Evolutionary conservation across 768 basidiomycete species (phyloP).

Genomic region (Leccinellum rugosiceps): DNA sequence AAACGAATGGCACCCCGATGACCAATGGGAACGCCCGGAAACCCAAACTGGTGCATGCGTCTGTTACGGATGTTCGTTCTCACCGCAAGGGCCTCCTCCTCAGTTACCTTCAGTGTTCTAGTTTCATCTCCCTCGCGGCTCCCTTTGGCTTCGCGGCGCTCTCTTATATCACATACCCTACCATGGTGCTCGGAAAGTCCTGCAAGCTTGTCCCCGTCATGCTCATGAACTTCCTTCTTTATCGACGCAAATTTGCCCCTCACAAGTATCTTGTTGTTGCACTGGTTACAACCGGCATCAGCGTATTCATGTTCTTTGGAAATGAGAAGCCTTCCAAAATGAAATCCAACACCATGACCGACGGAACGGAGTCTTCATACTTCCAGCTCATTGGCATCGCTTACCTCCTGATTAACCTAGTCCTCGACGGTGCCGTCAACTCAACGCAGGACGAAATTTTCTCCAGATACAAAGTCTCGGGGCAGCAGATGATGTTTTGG

Average conservation of each 20-base stretch:
- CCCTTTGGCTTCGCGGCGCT: conserved; percentile 97
- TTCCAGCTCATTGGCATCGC: conserved; percentile 67
- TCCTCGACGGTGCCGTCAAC: conserved; percentile 91
- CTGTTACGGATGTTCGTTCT: conserved; percentile 32
- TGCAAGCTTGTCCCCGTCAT: conserved; percentile 99
- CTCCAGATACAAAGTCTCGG: conserved; percentile 63
- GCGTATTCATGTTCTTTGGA: conserved; percentile 90
- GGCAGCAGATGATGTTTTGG: conserved; percentile 99
- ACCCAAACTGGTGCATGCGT: conserved; percentile 23
- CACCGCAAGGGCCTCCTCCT: conserved; percentile 53
- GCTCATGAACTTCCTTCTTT: conserved; percentile 95
- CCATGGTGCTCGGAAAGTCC: conserved; percentile 98
- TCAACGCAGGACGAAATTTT: conserved; percentile 98
- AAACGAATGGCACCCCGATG: conserved; percentile 22
- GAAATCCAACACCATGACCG: conserved; percentile 32
- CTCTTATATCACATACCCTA: conserved; percentile 95
- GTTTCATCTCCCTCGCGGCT: conserved; percentile 86
- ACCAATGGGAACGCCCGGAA: conserved; percentile 32
- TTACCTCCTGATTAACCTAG: conserved; percentile 81
- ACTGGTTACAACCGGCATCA: conserved; percentile 91
- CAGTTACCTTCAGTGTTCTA: conserved; percentile 77
- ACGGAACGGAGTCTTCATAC: conserved; percentile 37
- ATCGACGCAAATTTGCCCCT: conserved; percentile 86
- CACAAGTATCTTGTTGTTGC: conserved; percentile 95
- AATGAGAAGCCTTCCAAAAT: conserved; percentile 45